A percentile compares a stretch with the other conserved stretches of the same genome.
phyloP scores from a whole-genome alignment of 768 basidiomycete genomes.

The Cubamyces lactineus region DNA sequence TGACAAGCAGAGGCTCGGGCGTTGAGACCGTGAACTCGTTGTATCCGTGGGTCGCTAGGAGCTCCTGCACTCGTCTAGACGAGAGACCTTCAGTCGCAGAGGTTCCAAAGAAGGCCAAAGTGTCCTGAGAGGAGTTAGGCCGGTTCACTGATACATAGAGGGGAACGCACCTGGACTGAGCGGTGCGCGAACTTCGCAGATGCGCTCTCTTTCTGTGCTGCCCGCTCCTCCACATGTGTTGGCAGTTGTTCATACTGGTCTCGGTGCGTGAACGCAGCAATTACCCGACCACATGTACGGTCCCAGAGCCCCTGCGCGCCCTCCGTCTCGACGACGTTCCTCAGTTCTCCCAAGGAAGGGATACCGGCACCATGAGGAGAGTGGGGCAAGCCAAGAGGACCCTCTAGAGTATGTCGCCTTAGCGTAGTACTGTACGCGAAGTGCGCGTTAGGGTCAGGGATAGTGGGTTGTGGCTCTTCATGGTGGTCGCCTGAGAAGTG shows the following conservation, averaged over 20 bases:
- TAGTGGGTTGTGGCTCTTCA: conserved; percentile 53
- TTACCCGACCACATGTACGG: conserved; percentile 34
- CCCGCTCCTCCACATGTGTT: conserved; percentile 30
- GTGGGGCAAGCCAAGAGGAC: conserved; percentile 46
- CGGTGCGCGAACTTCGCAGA: conserved; percentile 71
- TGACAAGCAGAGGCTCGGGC: conserved; percentile 79
- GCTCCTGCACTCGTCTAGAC: conserved; percentile 58
- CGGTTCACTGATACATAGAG: neutral
- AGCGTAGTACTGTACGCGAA: conserved; percentile 86
- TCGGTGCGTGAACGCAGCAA: conserved; percentile 20
- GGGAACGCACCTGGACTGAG: conserved; percentile 59
- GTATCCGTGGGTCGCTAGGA: conserved; percentile 77
- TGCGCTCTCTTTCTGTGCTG: conserved; percentile 48
- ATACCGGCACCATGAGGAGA: conserved; percentile 35
- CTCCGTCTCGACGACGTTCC: conserved; percentile 32
- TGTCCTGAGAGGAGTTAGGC: conserved; percentile 54
- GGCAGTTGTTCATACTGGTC: conserved; percentile 32
- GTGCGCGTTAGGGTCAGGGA: conserved; percentile 68
- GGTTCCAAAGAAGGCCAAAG: conserved; percentile 70
- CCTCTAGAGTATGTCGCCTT: conserved; percentile 63
- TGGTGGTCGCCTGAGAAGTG: conserved; percentile 51
- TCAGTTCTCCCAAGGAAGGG: conserved; percentile 41
- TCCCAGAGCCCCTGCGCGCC: conserved; percentile 51
- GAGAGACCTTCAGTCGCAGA: conserved; percentile 65
- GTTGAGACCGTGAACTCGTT: conserved; percentile 92